A percentile compares a stretch with the other conserved stretches of the same genome.
These are phyloP conservation scores for Fonsecaea nubica DNA, from an alignment of 2,329 filamentous ascomycete species.

Conservation along the genomic window DNA sequence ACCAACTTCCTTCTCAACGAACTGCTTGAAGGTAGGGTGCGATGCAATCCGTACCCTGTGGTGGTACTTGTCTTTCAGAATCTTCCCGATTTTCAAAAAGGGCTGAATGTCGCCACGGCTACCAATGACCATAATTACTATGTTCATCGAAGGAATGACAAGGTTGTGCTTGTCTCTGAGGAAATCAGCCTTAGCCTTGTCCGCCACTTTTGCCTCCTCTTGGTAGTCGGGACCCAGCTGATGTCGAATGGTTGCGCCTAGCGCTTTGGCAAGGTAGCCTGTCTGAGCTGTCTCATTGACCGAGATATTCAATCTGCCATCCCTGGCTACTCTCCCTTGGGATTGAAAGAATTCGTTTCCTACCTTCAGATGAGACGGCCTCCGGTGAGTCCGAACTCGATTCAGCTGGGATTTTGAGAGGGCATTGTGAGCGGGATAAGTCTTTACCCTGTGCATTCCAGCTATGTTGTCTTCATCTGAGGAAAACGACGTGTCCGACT, in stretches of 20 bases:
- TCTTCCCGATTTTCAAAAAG: slow-evolving; percentile 75
- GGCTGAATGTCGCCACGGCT: slow-evolving; percentile 79
- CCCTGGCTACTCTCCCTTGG: slow-evolving; percentile 65
- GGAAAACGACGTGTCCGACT: slow-evolving; percentile 27
- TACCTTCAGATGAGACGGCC: slow-evolving; percentile 23
- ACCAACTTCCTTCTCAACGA: slow-evolving; percentile 73
- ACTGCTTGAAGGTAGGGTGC: slow-evolving; percentile 77
- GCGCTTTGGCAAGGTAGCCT: slow-evolving; percentile 75
- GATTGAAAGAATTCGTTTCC: slow-evolving; percentile 37
- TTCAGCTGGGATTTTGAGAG: slow-evolving; percentile 37
- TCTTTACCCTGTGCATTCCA: slow-evolving; percentile 22
- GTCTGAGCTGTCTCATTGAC: slow-evolving; percentile 72
- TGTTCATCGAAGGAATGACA: slow-evolving; percentile 67
- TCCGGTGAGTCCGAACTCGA: slow-evolving; percentile 22
- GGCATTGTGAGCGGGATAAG: slow-evolving; percentile 23
- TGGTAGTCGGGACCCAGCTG: slow-evolving; percentile 53
- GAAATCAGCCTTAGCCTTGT: slow-evolving; percentile 36
- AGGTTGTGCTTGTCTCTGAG: slow-evolving; percentile 36
- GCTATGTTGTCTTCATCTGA: slow-evolving; percentile 29
- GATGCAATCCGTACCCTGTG: slow-evolving; percentile 80
- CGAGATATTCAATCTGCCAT: slow-evolving; percentile 74
- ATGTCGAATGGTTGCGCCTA: slow-evolving; percentile 68
- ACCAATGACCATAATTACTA: slow-evolving; percentile 84
- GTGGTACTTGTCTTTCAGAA: slow-evolving; percentile 72
- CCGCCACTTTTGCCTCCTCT: slow-evolving; percentile 37